Evolutionary conservation across 2,329 filamentous ascomycete species (phyloP).

Genomic region (Diatrype stigma): DNA sequence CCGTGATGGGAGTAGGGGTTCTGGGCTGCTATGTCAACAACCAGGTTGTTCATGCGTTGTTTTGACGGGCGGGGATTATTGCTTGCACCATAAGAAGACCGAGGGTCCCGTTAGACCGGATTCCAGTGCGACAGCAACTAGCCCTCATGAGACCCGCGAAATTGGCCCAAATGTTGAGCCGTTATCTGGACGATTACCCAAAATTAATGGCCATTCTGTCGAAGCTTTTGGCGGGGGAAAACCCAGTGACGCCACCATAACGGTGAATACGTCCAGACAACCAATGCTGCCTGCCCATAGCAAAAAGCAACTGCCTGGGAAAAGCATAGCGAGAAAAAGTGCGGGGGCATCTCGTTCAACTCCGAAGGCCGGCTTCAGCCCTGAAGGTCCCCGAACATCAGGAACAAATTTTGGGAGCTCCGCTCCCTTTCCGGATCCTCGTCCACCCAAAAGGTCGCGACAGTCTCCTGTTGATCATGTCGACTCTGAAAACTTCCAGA

Average conservation of each 20-base stretch:
- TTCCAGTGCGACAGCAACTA: background rate
- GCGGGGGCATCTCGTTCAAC: background rate
- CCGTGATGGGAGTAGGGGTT: constrained; percentile 10
- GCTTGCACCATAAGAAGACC: constrained; percentile 8
- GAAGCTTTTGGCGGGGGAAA: constrained; percentile 7
- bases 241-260: constrained; percentile 14
- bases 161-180: background rate
- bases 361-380: background rate
- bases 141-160: background rate
- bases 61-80: constrained; percentile 13
- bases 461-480: constrained; percentile 2
- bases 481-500: background rate
- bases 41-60: constrained; percentile 14
- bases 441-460: constrained; percentile 16
- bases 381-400: too few species aligned
- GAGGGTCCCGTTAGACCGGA: background rate
- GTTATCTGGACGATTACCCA: background rate
- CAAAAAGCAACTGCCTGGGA: constrained; percentile 21
- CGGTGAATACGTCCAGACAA: constrained; percentile 8
- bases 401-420: too few species aligned
- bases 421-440: constrained; percentile 6
- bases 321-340: constrained; percentile 21
- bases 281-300: constrained; percentile 6
- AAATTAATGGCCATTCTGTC: background rate
- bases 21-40: constrained; percentile 14